These are phyloP conservation scores for Starmerella apis DNA, from an alignment of 805 yeast genomes.

Conservation along the genomic window DNA sequence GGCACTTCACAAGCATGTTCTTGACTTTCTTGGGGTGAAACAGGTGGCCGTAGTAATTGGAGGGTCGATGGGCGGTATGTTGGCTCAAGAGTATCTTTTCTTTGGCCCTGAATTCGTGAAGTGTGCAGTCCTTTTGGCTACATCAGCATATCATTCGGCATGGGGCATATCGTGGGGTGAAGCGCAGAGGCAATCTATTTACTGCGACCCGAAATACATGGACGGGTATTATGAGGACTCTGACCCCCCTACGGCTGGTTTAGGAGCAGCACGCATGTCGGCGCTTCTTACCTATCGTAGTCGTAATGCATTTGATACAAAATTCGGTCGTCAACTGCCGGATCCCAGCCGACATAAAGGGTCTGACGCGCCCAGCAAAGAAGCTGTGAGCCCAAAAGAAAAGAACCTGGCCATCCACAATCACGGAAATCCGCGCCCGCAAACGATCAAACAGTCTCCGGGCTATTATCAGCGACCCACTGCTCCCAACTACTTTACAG, in stretches of 20 bases:
- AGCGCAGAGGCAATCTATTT: constrained; percentile 92
- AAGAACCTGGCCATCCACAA: constrained; percentile 80
- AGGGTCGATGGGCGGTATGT: constrained; percentile 99
- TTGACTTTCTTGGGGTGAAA: constrained; percentile 58
- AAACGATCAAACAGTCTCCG: constrained; percentile 19
- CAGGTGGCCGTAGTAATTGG: constrained; percentile 80
- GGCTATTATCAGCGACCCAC: constrained; percentile 19
- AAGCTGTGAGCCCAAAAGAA: constrained; percentile 34
- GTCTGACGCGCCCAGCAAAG: constrained; percentile 27
- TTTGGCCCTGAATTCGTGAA: constrained; percentile 58
- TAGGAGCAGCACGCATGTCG: constrained; percentile 96
- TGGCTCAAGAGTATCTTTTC: constrained; percentile 78
- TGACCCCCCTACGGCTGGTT: constrained; percentile 77
- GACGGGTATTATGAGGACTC: constrained; percentile 75
- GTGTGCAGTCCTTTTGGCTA: constrained; percentile 72
- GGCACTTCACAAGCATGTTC: constrained; percentile 58
- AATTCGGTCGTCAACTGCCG: constrained; percentile 80
- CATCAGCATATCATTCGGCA: constrained; percentile 89
- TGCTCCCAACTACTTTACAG: constrained; percentile 66
- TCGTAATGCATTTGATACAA: constrained; percentile 77
- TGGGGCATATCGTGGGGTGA: constrained; percentile 99
- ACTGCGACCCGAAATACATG: constrained; percentile 84
- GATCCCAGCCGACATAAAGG: constrained; percentile 36
- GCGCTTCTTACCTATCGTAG: constrained; percentile 89
- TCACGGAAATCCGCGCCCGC: constrained; percentile 48